A percentile compares a stretch with the other conserved stretches of the same genome.
Evolutionary conservation across 352 stramenopile species (phyloP).

Genomic region (Globisporangium camurandrum): DNA sequence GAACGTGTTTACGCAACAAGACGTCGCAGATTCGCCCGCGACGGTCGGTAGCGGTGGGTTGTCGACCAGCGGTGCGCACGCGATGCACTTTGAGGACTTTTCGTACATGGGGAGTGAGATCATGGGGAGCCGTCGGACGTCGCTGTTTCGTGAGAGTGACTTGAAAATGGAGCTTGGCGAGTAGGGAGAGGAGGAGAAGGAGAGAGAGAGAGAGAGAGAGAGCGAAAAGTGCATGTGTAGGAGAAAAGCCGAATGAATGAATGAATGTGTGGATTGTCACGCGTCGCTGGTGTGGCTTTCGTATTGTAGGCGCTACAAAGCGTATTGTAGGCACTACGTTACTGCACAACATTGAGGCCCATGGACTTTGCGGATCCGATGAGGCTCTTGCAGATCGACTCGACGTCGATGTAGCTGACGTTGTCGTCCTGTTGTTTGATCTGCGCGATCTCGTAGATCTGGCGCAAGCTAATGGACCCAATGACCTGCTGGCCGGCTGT

Average conservation of each 20-base stretch:
- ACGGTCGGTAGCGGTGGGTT: conserved; percentile 51
- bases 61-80: conserved; percentile 42
- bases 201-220: neutral
- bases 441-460: conserved; percentile 98
- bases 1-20: conserved; percentile 75
- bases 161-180: conserved; percentile 81
- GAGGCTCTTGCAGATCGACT: conserved; percentile 90
- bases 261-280: neutral
- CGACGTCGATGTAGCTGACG: conserved; percentile 88
- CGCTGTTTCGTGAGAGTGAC: conserved; percentile 77
- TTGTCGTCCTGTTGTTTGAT: conserved; percentile 95
- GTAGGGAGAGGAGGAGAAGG: conserved; percentile 10
- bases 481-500: conserved; percentile 67
- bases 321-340: too few relatives aligned
- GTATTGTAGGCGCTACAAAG: too few relatives aligned
- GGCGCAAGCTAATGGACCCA: conserved; percentile 88
- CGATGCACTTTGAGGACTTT: conserved; percentile 86
- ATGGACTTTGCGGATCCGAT: conserved; percentile 91
- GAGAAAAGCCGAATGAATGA: neutral
- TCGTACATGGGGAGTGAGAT: conserved; percentile 86
- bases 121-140: conserved; percentile 74
- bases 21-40: conserved; percentile 73
- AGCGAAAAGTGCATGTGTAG: too few relatives aligned
- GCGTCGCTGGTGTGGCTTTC: conserved; percentile 1
- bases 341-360: conserved; percentile 81